These are phyloP conservation scores for Crotalaria pallida DNA, from an alignment of 306 rosid genomes.

Conservation along the genomic window DNA sequence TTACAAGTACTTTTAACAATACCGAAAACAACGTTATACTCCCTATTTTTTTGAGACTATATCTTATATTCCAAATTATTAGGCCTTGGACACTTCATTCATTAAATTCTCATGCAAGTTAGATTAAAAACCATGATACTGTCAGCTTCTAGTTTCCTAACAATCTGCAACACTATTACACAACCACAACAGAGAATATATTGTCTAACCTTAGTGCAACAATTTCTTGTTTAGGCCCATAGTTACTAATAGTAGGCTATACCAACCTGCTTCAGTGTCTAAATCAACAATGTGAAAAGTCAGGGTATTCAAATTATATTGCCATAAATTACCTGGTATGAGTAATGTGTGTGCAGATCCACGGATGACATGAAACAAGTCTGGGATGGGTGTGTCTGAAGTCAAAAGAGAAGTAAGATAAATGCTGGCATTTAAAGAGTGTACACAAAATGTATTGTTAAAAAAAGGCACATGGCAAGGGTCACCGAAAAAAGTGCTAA, in stretches of 20 bases:
- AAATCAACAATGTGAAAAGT: neutral
- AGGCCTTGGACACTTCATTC: neutral
- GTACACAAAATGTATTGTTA: neutral
- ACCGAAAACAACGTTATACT: constrained; percentile 2
- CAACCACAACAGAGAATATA: neutral
- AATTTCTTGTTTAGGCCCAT: constrained; percentile 5
- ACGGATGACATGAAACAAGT: constrained; percentile 99
- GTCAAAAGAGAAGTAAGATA: constrained; percentile 24
- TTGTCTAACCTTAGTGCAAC: neutral
- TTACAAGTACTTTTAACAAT: neutral
- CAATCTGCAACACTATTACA: neutral
- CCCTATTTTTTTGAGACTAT: neutral
- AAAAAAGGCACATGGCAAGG: neutral
- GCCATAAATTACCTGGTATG: constrained; percentile 77
- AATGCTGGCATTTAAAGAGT: constrained; percentile 17
- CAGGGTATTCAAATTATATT: constrained; percentile 1
- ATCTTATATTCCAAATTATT: neutral
- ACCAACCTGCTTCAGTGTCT: neutral
- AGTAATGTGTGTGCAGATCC: constrained; percentile 97
- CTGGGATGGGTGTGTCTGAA: constrained; percentile 97
- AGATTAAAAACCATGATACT: neutral
- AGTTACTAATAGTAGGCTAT: neutral
- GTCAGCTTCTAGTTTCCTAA: neutral
- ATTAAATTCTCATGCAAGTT: neutral
- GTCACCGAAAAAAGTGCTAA: neutral